Evolutionary conservation across 305 asterid genomes (phyloP).

Genomic region (Caryopteris hybrid): DNA sequence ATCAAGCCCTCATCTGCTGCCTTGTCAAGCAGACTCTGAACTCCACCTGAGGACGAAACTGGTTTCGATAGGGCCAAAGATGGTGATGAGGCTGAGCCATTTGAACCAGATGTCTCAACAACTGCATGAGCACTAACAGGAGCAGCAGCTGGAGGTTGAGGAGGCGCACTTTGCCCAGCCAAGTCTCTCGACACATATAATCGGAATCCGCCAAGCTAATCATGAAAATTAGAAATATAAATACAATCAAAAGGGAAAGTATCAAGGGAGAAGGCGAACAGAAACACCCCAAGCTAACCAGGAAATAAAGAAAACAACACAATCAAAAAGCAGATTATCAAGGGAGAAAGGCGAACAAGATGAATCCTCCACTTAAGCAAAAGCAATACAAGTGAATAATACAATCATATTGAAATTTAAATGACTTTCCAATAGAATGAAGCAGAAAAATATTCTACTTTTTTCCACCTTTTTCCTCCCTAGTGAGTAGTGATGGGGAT

Average conservation of each 20-base stretch:
- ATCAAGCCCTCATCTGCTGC: conserved; percentile 77
- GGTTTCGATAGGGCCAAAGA: conserved; percentile 56
- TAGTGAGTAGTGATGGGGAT: not conserved
- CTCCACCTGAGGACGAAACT: conserved; percentile 35
- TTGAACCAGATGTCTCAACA: conserved; percentile 40
- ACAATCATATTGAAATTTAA: not conserved
- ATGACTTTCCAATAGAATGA: not conserved
- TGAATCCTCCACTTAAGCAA: not conserved
- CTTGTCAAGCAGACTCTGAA: conserved; percentile 43
- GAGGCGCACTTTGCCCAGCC: conserved; percentile 39
- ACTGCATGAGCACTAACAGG: conserved; percentile 36
- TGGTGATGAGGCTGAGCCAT: conserved; percentile 63
- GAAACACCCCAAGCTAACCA: not conserved
- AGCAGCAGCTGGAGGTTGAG: conserved; percentile 48
- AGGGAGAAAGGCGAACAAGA: not conserved
- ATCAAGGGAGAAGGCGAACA: conserved; percentile 11
- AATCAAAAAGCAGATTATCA: not conserved
- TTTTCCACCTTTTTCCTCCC: not conserved
- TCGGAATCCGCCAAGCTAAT: conserved; percentile 70
- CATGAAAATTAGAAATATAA: conserved; percentile 2
- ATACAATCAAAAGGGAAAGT: conserved; percentile 11
- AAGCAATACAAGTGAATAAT: not conserved
- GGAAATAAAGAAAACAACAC: not conserved
- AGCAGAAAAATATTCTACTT: not conserved
- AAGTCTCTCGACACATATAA: conserved; percentile 58